Conservation (phyloP, 2,329 filamentous ascomycete species). For the Penicillium sp. region DNA sequence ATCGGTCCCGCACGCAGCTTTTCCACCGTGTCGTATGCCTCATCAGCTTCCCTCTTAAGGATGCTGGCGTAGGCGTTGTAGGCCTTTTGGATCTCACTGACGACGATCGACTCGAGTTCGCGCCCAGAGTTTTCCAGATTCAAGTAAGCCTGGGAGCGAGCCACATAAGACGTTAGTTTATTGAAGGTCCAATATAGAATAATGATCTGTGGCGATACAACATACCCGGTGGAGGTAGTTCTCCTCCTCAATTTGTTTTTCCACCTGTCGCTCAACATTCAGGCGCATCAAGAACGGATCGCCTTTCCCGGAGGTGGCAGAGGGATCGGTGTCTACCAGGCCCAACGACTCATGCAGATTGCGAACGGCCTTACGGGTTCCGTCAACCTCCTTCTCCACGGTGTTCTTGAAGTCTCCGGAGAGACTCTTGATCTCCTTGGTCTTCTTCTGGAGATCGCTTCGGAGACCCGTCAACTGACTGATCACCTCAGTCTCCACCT, state of each 20-base stretch:
- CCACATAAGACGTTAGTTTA: neutral
- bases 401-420: constrained; percentile 96
- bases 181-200: constrained; percentile 26
- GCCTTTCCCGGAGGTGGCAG: constrained; percentile 77
- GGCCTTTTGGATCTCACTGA: constrained; percentile 96
- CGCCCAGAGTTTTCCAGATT: constrained; percentile 93
- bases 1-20: constrained; percentile 82
- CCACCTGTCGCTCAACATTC: constrained; percentile 84
- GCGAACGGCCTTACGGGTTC: constrained; percentile 76
- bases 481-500: constrained; percentile 91
- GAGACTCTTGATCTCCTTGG: constrained; percentile 95
- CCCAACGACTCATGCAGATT: constrained; percentile 80
- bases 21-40: constrained; percentile 75
- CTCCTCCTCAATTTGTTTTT: constrained; percentile 92
- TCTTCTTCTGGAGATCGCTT: constrained; percentile 90
- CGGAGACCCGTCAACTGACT: constrained; percentile 81
- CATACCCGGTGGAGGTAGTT: constrained; percentile 91
- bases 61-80: constrained; percentile 94
- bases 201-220: constrained; percentile 8
- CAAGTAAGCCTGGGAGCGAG: constrained; percentile 71
- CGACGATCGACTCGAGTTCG: constrained; percentile 93
- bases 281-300: constrained; percentile 89
- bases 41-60: constrained; percentile 85
- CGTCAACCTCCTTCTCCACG: constrained; percentile 92
- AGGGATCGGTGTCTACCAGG: constrained; percentile 76